These are phyloP conservation scores for Plantago ovata DNA, from an alignment of 257 asterid genomes.

Conservation along the genomic window DNA sequence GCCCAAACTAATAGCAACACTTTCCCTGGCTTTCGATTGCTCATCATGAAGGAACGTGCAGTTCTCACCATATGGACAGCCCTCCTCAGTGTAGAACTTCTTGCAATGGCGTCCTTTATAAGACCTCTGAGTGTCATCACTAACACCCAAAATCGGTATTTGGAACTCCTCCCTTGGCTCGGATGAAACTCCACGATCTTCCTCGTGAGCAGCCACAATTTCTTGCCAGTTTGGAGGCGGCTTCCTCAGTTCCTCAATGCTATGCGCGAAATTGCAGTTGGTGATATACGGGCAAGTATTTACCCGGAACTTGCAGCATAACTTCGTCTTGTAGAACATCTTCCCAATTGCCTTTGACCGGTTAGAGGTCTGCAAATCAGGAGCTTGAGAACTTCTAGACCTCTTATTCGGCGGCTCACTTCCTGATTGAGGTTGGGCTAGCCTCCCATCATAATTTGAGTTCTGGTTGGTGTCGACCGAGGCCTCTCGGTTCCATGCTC, in stretches of 20 bases:
- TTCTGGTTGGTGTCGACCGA: constrained; percentile 38
- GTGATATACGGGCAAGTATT: constrained; percentile 75
- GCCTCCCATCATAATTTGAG: constrained; percentile 49
- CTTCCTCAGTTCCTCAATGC: constrained; percentile 53
- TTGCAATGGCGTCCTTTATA: constrained; percentile 76
- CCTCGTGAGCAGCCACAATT: constrained; percentile 68
- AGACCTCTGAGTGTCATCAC: constrained; percentile 66
- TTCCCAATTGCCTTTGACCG: constrained; percentile 55
- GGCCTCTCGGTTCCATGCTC: constrained; percentile 50
- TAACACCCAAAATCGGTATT: constrained; percentile 63
- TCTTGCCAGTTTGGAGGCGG: constrained; percentile 91
- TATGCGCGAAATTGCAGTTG: constrained; percentile 72
- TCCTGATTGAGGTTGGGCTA: constrained; percentile 40
- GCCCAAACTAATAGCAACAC: constrained; percentile 72
- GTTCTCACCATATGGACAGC: constrained; percentile 81
- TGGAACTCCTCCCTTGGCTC: constrained; percentile 68
- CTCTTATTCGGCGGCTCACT: constrained; percentile 57
- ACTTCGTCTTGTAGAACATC: constrained; percentile 68
- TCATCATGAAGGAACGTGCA: constrained; percentile 81
- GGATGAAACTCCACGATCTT: constrained; percentile 33
- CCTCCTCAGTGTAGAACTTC: constrained; percentile 75
- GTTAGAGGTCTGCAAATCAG: constrained; percentile 34
- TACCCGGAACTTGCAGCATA: constrained; percentile 72
- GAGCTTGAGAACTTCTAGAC: constrained; percentile 44
- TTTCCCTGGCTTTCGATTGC: constrained; percentile 66